Conservation (phyloP, 2,329 filamentous ascomycete species). For the Pseudopithomyces chartarum region DNA sequence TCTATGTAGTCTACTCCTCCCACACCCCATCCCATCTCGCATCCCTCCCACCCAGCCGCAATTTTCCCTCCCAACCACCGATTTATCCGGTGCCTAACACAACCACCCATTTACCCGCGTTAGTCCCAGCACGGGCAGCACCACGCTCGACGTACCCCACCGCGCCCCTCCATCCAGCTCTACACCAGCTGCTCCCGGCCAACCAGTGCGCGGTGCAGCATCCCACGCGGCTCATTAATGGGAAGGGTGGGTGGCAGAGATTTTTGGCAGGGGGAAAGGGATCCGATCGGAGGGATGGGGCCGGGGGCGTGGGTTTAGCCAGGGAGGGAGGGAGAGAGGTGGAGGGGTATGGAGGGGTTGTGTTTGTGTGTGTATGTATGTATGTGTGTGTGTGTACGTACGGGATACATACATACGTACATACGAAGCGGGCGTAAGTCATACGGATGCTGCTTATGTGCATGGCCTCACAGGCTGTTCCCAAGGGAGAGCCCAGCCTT, state of each 20-base stretch:
- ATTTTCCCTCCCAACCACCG: not conserved
- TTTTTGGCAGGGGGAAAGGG: no score
- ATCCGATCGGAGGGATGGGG: not conserved
- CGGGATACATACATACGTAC: no score
- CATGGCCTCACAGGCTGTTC: constrained; percentile 1
- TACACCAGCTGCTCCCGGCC: no score
- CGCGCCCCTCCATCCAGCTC: no score
- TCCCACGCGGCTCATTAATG: no score
- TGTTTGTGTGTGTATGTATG: no score
- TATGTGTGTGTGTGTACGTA: no score
- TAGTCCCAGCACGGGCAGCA: constrained; percentile 12
- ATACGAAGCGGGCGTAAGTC: not conserved
- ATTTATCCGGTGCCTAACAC: constrained; percentile 26
- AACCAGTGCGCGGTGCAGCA: no score
- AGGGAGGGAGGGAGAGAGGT: not conserved
- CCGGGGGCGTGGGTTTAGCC: not conserved
- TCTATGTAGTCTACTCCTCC: not conserved
- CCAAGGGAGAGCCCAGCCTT: not conserved
- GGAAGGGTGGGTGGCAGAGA: no score
- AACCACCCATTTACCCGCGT: constrained; percentile 22
- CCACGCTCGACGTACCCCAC: no score
- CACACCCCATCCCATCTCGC: not conserved
- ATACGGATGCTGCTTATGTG: not conserved
- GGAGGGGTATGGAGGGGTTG: no score
- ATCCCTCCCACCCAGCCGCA: not conserved